These are phyloP conservation scores for Acanthamoeba lenticulata DNA, from an alignment of 208 protist species.

Conservation along the genomic window DNA sequence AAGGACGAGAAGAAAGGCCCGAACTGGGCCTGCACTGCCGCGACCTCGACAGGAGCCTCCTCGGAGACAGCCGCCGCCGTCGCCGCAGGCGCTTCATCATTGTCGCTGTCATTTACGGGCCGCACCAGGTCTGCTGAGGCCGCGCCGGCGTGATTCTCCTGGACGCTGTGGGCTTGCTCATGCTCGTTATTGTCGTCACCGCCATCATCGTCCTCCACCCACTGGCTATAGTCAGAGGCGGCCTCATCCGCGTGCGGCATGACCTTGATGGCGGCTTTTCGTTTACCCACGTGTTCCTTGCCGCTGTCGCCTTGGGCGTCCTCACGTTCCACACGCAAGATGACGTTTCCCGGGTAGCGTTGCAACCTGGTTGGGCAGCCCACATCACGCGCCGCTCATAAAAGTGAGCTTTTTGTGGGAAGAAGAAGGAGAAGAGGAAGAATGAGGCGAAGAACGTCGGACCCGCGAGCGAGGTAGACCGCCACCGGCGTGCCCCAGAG, in stretches of 20 bases:
- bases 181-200: not conserved
- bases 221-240: not conserved
- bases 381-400: not conserved
- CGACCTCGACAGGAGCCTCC: not conserved
- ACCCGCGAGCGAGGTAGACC: not conserved
- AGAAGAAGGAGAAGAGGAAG: not conserved
- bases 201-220: not conserved
- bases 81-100: not conserved
- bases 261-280: too few species aligned
- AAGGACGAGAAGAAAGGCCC: not conserved
- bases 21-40: not conserved
- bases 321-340: not conserved
- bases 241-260: not conserved
- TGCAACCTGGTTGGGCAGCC: not conserved
- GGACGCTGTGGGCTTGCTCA: too few species aligned
- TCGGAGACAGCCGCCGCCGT: not conserved
- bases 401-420: too few species aligned
- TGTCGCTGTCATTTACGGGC: not conserved
- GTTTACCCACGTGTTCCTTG: not conserved
- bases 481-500: not conserved
- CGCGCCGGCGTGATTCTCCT: too few species aligned
- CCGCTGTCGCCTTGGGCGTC: too few species aligned
- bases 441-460: too few species aligned
- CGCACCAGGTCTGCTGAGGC: too few species aligned
- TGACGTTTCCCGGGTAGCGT: not conserved